These are phyloP conservation scores for Senna tora DNA, from an alignment of 306 rosid species.

Conservation along the genomic window DNA sequence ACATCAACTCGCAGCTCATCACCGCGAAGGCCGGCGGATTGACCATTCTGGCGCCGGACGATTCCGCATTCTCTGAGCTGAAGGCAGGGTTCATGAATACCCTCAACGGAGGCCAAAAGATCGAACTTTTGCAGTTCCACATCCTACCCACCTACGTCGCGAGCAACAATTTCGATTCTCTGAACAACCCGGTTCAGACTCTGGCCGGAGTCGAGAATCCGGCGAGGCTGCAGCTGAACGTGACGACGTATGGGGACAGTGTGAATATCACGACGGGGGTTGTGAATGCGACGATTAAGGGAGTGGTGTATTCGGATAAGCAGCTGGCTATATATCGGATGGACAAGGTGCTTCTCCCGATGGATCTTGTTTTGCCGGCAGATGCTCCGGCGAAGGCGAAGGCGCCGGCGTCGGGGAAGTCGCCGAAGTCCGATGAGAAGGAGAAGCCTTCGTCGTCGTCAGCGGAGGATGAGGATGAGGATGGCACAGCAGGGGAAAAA, in stretches of 20 bases:
- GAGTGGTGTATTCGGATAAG: conserved; percentile 51
- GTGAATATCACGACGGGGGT: conserved; percentile 65
- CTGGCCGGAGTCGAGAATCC: conserved; percentile 41
- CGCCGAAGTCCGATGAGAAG: conserved; percentile 44
- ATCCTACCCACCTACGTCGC: conserved; percentile 40
- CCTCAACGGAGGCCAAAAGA: conserved; percentile 35
- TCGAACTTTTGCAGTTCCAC: conserved; percentile 48
- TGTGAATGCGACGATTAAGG: conserved; percentile 53
- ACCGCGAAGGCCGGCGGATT: conserved; percentile 30
- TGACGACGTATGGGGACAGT: conserved; percentile 44
- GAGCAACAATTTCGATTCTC: conserved; percentile 43
- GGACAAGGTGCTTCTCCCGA: conserved; percentile 63
- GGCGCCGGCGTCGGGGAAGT: neutral
- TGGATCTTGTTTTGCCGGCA: conserved; percentile 44
- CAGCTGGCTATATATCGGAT: conserved; percentile 60
- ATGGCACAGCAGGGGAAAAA: conserved; percentile 29
- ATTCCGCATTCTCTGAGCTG: conserved; percentile 36
- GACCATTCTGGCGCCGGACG: conserved; percentile 42
- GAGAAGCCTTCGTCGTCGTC: conserved; percentile 21
- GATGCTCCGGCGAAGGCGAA: conserved; percentile 33
- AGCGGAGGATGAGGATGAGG: conserved; percentile 1
- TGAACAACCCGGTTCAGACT: conserved; percentile 46
- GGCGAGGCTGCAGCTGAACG: conserved; percentile 47
- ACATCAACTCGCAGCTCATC: conserved; percentile 42
- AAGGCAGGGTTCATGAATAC: conserved; percentile 49